phyloP scores from a whole-genome alignment of 768 basidiomycete genomes.

The Tylopilus intermedius region DNA sequence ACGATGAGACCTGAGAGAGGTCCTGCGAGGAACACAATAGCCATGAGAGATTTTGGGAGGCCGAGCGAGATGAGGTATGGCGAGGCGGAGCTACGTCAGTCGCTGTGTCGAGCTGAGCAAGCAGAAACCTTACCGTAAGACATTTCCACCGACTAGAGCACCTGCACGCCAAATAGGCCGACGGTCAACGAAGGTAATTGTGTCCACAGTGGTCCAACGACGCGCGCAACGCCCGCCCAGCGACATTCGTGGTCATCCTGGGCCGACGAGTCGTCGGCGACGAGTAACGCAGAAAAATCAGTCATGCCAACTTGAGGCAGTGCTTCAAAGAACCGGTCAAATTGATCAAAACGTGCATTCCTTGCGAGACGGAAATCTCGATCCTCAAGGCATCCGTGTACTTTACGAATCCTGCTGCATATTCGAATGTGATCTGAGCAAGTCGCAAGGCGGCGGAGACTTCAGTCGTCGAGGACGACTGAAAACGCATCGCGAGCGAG shows the following conservation, averaged over 20 bases:
- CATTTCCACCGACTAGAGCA: conserved; percentile 95
- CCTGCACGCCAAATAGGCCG: conserved; percentile 78
- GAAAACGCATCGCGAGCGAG: too few species aligned
- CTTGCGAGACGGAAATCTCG: too few species aligned
- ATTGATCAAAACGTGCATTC: too few species aligned
- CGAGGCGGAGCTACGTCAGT: conserved; percentile 42
- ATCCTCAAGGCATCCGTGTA: too few species aligned
- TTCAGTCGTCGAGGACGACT: too few species aligned
- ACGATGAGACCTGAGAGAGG: conserved; percentile 86
- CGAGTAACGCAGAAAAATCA: conserved; percentile 44
- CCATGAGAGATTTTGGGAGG: conserved; percentile 79
- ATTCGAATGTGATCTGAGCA: too few species aligned
- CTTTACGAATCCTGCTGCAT: too few species aligned
- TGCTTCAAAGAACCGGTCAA: too few species aligned
- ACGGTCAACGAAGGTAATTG: conserved; percentile 69
- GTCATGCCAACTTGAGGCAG: too few species aligned
- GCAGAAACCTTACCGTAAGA: conserved; percentile 56
- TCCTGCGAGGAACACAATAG: conserved; percentile 88
- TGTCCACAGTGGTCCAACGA: conserved; percentile 64
- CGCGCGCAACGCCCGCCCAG: conserved; percentile 51
- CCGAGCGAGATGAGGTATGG: conserved; percentile 90
- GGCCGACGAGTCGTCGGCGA: conserved; percentile 36
- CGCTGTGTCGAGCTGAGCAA: not conserved
- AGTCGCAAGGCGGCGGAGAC: too few species aligned
- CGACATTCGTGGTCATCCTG: conserved; percentile 33